Evolutionary conservation across 495 filamentous ascomycete genomes (phyloP).

Genomic region (Tricharina praecox): DNA sequence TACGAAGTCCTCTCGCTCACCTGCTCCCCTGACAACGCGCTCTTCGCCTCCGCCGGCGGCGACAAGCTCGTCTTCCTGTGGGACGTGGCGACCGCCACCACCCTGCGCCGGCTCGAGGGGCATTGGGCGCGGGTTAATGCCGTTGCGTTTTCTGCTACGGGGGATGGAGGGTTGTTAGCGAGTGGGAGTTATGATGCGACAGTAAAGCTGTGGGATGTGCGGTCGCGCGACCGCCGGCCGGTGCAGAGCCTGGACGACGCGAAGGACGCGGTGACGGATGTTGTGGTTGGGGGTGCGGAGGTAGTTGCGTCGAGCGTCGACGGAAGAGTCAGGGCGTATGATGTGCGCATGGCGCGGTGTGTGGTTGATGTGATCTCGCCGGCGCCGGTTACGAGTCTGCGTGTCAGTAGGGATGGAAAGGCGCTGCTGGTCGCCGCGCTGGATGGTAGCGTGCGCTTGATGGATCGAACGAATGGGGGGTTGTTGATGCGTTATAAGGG

Average conservation of each 20-base stretch:
- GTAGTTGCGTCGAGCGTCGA: conserved; percentile 68
- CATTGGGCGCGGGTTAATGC: conserved; percentile 59
- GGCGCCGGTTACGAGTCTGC: conserved; percentile 46
- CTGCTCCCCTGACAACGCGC: conserved; percentile 58
- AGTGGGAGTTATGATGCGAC: conserved; percentile 66
- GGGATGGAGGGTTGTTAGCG: conserved; percentile 52
- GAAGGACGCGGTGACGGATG: conserved; percentile 50
- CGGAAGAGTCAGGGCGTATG: conserved; percentile 66
- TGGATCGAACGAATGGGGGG: conserved; percentile 60
- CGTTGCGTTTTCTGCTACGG: conserved; percentile 54
- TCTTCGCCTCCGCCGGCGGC: conserved; percentile 67
- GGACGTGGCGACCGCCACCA: conserved; percentile 69
- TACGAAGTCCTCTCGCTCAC: conserved; percentile 73
- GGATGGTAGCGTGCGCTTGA: conserved; percentile 59
- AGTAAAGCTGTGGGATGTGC: conserved; percentile 72
- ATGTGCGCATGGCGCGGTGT: conserved; percentile 63
- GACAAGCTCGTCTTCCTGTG: conserved; percentile 82
- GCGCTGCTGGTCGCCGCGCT: conserved; percentile 57
- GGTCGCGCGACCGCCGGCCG: conserved; percentile 43
- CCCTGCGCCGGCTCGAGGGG: conserved; percentile 55
- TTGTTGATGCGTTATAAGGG: conserved; percentile 56
- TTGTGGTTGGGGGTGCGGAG: conserved; percentile 40
- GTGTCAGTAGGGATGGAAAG: conserved; percentile 51
- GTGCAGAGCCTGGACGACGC: conserved; percentile 68
- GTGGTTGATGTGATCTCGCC: conserved; percentile 56